These are phyloP conservation scores for Eucalyptus tenuipes DNA, from an alignment of 345 rosid genomes.

Conservation along the genomic window DNA sequence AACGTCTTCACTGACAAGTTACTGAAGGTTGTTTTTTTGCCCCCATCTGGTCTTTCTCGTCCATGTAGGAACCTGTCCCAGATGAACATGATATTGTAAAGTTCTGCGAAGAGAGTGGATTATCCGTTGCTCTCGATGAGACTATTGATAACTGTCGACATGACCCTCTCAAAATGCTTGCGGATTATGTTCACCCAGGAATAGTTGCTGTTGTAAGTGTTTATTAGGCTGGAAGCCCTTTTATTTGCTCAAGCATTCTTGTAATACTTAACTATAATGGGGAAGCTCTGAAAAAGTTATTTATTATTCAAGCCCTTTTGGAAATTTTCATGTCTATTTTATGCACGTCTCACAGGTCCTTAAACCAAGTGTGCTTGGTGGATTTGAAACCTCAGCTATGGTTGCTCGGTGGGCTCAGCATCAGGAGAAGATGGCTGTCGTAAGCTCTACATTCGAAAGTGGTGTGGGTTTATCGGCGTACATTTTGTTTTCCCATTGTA, in stretches of 20 bases:
- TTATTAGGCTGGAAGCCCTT: neutral
- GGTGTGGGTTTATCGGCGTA: constrained; percentile 63
- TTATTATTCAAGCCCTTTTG: neutral
- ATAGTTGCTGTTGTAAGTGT: constrained; percentile 80
- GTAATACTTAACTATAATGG: neutral
- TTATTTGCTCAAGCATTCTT: neutral
- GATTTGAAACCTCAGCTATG: constrained; percentile 70
- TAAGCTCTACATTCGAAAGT: constrained; percentile 91
- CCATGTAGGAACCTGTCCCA: constrained; percentile 77
- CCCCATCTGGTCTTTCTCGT: neutral
- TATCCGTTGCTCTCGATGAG: constrained; percentile 93
- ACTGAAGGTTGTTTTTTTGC: neutral
- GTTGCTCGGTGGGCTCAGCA: constrained; percentile 80
- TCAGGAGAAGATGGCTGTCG: constrained; percentile 75
- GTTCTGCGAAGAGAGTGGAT: constrained; percentile 81
- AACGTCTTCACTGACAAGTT: neutral
- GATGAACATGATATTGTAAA: constrained; percentile 58
- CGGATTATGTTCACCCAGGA: constrained; percentile 57
- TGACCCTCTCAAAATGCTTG: constrained; percentile 46
- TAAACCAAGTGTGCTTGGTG: constrained; percentile 86
- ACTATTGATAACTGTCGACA: constrained; percentile 44
- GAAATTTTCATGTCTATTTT: neutral
- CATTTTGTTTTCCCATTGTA: constrained; percentile 52
- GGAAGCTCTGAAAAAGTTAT: neutral
- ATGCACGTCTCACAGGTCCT: constrained; percentile 38